Percentiles rank a stretch among this genome's conserved stretches.
Conservation (phyloP, 2,329 filamentous ascomycete genomes). For the Alternaria infectoria region DNA sequence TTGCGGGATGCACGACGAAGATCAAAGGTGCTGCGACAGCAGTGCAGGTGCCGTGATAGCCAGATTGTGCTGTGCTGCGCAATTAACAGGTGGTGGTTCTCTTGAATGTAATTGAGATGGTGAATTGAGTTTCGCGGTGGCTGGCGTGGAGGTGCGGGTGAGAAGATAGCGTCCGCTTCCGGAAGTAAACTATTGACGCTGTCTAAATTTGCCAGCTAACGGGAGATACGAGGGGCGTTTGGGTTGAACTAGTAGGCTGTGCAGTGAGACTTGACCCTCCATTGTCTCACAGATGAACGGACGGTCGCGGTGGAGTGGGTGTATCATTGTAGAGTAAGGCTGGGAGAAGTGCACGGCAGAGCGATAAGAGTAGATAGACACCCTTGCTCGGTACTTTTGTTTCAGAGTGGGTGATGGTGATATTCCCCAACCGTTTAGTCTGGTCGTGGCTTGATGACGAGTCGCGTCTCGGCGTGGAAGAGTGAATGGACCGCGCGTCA, state of each 20-base stretch:
- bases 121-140: background rate
- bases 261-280: background rate
- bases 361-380: background rate
- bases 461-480: background rate
- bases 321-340: background rate
- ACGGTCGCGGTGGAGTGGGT: background rate
- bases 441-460: background rate
- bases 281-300: background rate
- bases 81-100: background rate
- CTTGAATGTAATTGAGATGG: background rate
- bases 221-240: background rate
- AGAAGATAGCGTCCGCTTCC: background rate
- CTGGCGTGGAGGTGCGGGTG: background rate
- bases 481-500: background rate
- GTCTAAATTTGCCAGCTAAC: constrained; percentile 7
- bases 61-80: background rate
- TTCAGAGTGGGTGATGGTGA: background rate
- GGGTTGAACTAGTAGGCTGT: background rate
- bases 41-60: background rate
- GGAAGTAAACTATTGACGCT: constrained; percentile 7
- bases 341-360: background rate
- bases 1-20: constrained; percentile 12
- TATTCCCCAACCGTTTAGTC: background rate
- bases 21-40: background rate
- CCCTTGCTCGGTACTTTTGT: background rate